Conservation (phyloP, 148 eudicot species). For the Cornus controversa region DNA sequence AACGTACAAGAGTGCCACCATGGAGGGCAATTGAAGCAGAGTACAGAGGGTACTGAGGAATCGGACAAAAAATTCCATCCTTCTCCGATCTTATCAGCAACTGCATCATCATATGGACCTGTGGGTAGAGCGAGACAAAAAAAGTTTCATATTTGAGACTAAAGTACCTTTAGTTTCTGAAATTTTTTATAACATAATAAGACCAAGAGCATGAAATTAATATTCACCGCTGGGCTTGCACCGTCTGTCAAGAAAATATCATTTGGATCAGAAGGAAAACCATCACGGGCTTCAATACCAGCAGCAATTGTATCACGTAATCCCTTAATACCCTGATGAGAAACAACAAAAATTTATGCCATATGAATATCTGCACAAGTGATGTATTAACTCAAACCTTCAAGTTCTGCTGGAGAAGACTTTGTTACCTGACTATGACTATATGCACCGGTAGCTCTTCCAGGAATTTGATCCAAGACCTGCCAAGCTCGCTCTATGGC, state of each 20-base stretch:
- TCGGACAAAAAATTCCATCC: conserved; percentile 93
- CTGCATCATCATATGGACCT: conserved; percentile 99
- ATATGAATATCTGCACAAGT: background rate
- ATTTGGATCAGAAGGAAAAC: conserved; percentile 80
- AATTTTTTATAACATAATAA: background rate
- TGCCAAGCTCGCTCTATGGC: conserved; percentile 81
- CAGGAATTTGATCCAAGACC: conserved; percentile 88
- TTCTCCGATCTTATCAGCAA: conserved; percentile 75
- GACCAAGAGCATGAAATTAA: background rate
- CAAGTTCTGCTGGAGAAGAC: background rate
- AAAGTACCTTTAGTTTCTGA: background rate
- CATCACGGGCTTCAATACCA: conserved; percentile 61
- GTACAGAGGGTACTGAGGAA: conserved; percentile 95
- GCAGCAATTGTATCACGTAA: too few relatives aligned
- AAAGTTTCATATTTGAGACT: background rate
- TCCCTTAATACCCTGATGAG: background rate
- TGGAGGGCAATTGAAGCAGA: conserved; percentile 97
- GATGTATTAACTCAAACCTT: background rate
- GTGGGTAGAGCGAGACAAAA: conserved; percentile 6
- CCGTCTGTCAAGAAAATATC: conserved; percentile 99
- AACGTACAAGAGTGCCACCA: conserved; percentile 91
- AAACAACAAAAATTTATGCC: background rate
- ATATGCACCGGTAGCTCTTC: conserved; percentile 92
- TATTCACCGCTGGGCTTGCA: conserved; percentile 67
- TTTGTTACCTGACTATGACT: conserved; percentile 83